Base-by-base conservation (phyloP, 176 grass and related monocot genomes). In the Rhipidocladum racemiflorum region DNA sequence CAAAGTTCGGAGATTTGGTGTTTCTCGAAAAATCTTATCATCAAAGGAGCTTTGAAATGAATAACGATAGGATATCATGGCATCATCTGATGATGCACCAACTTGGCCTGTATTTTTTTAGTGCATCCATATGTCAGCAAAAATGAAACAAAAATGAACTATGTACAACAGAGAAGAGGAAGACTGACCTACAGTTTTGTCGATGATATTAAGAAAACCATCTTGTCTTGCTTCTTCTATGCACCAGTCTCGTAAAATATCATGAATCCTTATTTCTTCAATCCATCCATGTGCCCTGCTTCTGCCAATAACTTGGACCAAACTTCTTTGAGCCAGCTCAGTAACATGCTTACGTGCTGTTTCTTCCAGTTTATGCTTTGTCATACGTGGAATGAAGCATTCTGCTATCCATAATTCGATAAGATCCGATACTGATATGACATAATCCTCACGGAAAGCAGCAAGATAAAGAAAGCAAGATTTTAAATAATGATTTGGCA, bases 281-380 rank as follows among this genome's bases (percentile, higher is more conserved):
- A 43, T 68, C 76, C 70, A 72, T 32, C 75, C 43, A 4, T 64
- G 44, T 0, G 18, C 62, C 25, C 36, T 65, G 20, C 63, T 83
- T 39, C 15, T 43, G 20, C 38, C 17, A 23, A 53, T 77, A n/a
- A 86, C 72, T 83, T 90, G 84, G 39, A 90, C 42, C 56, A 90
- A 73, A 34, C 83, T 59, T 70, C 84, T 81, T 54, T 79, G 72
- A 29, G 67, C 53, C 53, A 90, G 36, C 44, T 77, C 75, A 53
- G 45, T 55, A 28, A 79, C 9, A 48, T 74, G 79, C 0, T 50
- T 46, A 6, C 25, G 68, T 1, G 70, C 70, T 42, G 12, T 61
- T 79, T 86, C 30, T 86, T 90, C 72, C 25, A 35, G 23, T 18
- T 34, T 34, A 34, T 34, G 32, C 1, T 34, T 34, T 34, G 32